These are phyloP conservation scores for Leccinum subtestaceum DNA, from an alignment of 768 basidiomycete species.

Conservation along the genomic window DNA sequence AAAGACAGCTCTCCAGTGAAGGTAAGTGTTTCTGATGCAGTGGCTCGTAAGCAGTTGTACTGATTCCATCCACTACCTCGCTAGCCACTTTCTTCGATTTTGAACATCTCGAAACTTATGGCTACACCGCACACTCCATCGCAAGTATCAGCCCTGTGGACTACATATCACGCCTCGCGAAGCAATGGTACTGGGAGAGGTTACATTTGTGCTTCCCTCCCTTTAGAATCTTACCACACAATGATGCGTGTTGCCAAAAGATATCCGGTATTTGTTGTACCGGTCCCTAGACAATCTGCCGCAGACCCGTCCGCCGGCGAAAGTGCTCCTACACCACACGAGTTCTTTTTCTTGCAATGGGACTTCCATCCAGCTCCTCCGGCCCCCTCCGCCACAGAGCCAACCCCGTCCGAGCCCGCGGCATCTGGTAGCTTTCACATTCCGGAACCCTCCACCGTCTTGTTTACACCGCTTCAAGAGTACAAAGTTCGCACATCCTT, in stretches of 20 bases:
- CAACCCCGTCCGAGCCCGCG: conserved; percentile 44
- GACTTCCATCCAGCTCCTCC: conserved; percentile 72
- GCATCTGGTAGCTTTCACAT: conserved; percentile 32
- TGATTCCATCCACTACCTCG: not conserved
- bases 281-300: conserved; percentile 57
- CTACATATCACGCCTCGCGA: conserved; percentile 79
- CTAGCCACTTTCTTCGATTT: conserved; percentile 77
- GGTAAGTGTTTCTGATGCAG: conserved; percentile 33
- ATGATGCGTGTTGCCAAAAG: conserved; percentile 62
- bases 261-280: conserved; percentile 81
- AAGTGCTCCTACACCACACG: conserved; percentile 46
- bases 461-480: conserved; percentile 92
- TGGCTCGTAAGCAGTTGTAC: not conserved
- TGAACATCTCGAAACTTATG: conserved; percentile 72
- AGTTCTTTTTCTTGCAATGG: conserved; percentile 91
- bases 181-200: conserved; percentile 80
- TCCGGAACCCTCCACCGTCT: conserved; percentile 65
- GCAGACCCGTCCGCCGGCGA: conserved; percentile 31
- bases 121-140: conserved; percentile 64
- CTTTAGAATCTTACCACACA: conserved; percentile 64
- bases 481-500: conserved; percentile 83
- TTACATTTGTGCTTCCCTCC: conserved; percentile 80
- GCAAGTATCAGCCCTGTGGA: conserved; percentile 85
- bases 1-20: conserved; percentile 70
- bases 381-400: conserved; percentile 44